Evolutionary conservation across 192 early-diverging fungal genomes (phyloP).

Genomic region (Radiomyces spectabilis): DNA sequence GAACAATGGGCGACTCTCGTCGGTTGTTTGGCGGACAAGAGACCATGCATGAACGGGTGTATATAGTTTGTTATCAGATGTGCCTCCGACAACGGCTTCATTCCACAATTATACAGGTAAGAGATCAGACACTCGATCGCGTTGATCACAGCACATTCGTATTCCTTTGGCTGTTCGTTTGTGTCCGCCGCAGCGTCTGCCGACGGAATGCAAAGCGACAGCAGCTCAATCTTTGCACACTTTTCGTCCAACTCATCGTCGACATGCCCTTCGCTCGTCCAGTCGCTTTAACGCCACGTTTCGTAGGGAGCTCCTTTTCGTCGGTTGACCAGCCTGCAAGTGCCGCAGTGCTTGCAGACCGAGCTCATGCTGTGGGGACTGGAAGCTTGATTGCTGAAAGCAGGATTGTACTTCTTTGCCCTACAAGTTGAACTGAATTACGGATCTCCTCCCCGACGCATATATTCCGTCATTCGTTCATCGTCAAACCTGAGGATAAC

Average conservation of each 20-base stretch:
- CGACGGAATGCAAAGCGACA: slow-evolving; percentile 2
- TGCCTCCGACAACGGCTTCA: slow-evolving; percentile 9
- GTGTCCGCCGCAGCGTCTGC: background rate
- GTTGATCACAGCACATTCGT: slow-evolving; percentile 7
- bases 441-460: too few species aligned
- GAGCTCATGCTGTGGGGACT: too few species aligned
- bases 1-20: slow-evolving; percentile 6
- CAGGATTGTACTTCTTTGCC: too few species aligned
- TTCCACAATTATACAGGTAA: slow-evolving; percentile 7
- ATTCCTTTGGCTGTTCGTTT: background rate
- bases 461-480: too few species aligned
- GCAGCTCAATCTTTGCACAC: slow-evolving; percentile 3
- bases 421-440: too few species aligned
- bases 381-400: too few species aligned
- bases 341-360: too few species aligned
- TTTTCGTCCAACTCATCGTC: slow-evolving; percentile 3
- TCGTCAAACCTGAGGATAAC: too few species aligned
- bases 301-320: too few species aligned
- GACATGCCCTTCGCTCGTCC: background rate
- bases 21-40: slow-evolving; percentile 2
- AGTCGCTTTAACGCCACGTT: too few species aligned
- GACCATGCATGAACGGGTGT: too few species aligned
- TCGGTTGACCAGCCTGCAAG: too few species aligned
- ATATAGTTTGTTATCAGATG: slow-evolving; percentile 1
- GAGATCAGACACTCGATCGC: slow-evolving; percentile 3